Evolutionary conservation across 1,139 yeast species (phyloP).

Genomic region (Hyphopichia pseudoburtonii): DNA sequence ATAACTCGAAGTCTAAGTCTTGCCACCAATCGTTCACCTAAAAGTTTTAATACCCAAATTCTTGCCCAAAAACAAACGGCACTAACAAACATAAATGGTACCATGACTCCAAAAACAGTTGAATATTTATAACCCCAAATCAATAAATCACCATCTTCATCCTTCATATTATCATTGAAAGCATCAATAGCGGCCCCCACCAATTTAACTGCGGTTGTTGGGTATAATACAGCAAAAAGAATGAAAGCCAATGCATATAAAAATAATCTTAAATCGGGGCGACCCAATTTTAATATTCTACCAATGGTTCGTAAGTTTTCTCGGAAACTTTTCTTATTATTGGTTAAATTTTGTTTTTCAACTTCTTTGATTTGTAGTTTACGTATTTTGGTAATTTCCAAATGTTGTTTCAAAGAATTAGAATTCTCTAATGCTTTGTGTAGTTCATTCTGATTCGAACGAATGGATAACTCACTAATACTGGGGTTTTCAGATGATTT

Average conservation of each 20-base stretch:
- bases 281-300: slow-evolving; percentile 40
- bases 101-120: slow-evolving; percentile 43
- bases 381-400: slow-evolving; percentile 28
- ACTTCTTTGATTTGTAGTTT: slow-evolving; percentile 32
- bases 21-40: slow-evolving; percentile 47
- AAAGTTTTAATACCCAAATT: slow-evolving; percentile 45
- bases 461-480: not conserved
- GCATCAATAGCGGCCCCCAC: slow-evolving; percentile 52
- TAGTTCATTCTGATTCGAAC: not conserved
- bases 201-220: slow-evolving; percentile 45
- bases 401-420: slow-evolving; percentile 28
- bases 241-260: slow-evolving; percentile 43
- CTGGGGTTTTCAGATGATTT: not conserved
- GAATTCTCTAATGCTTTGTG: slow-evolving; percentile 12
- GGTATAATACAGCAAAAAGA: slow-evolving; percentile 47
- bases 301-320: slow-evolving; percentile 38
- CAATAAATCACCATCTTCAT: slow-evolving; percentile 40
- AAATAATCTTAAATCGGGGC: slow-evolving; percentile 41
- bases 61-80: slow-evolving; percentile 53
- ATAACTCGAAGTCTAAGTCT: slow-evolving; percentile 48
- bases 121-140: slow-evolving; percentile 50
- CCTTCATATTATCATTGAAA: slow-evolving; percentile 34
- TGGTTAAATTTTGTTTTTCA: slow-evolving; percentile 29
- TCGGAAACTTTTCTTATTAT: slow-evolving; percentile 26
- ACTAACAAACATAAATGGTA: slow-evolving; percentile 46